Base-by-base conservation (phyloP, 495 filamentous ascomycete species). In the Hypomontagnella submonticulosa region DNA sequence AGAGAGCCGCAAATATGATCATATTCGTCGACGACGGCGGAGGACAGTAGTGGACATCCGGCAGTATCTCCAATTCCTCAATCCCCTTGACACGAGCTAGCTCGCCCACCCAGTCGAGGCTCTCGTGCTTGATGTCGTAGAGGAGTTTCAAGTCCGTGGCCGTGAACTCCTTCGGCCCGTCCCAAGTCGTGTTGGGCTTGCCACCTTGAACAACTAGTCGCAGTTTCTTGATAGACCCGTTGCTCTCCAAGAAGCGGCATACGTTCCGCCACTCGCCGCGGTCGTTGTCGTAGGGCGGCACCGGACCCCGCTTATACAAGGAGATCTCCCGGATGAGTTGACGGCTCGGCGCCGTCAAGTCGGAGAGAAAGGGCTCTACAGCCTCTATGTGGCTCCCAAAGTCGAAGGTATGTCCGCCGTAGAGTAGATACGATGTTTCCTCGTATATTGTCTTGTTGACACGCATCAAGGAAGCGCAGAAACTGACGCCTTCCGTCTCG, bases 381-480 rank as follows among this genome's bases (percentile, higher is more conserved):
- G 83, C 79, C 66, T 85, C 85, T 63, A 87, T 71, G 66, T 83
- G 72, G 53, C 72, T 72, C 23, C 76, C 78, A 69, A 87, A 86
- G 60, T 78, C 76, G 70, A 87, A 85, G 2, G 71, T 73, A 62
- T 83, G 80, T n/a, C 63, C 61, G 11, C 71, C 71, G 69, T 87
- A 87, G 20, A 87, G 72, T 0, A 83, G n/a, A 18, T 76, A 67
- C 19, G 77, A 66, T 13, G 79, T 78, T 70, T 87, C 85, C 33
- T 66, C 63, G 70, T 86, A 73, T 43, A 83, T 77, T 48, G 77
- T 76, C 15, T 69, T 75, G 72, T 71, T 81, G 4, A 79, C 77
- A 1, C 67, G 43, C 55, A 87, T 78, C 40, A 86, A 76, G 15
- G 77, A 75, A 9, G 80, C 63, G 68, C 78, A 70, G 59, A 81